A percentile compares a stretch with the other conserved stretches of the same genome.
Evolutionary conservation across 2,329 filamentous ascomycete genomes (phyloP).

Genomic region (Phyllosticta capitalensis): DNA sequence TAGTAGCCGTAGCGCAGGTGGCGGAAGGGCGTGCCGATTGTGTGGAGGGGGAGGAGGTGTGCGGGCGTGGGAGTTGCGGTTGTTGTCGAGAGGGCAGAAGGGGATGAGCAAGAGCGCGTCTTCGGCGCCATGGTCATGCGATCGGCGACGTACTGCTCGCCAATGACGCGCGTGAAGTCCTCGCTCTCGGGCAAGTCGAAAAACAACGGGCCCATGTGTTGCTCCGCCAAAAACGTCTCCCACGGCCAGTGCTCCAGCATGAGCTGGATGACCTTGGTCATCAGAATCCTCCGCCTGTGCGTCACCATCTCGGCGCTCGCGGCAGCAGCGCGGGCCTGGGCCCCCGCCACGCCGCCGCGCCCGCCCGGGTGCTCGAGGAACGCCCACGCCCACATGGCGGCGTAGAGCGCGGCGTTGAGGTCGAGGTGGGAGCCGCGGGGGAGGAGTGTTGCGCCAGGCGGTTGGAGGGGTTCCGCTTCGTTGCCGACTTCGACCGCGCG

Average conservation of each 20-base stretch:
- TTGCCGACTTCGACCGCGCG: slow-evolving; percentile 48
- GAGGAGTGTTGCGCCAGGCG: background rate
- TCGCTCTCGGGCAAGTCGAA: slow-evolving; percentile 43
- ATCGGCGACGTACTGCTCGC: slow-evolving; percentile 21
- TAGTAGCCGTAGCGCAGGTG: slow-evolving; percentile 73
- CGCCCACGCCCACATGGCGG: slow-evolving; percentile 59
- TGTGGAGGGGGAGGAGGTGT: slow-evolving; percentile 14
- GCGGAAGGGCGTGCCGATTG: slow-evolving; percentile 70
- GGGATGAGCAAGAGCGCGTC: no score
- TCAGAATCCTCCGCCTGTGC: slow-evolving; percentile 41
- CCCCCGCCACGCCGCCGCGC: slow-evolving; percentile 13
- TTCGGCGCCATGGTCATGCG: slow-evolving; percentile 46
- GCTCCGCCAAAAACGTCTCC: slow-evolving; percentile 62
- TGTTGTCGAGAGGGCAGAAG: no score
- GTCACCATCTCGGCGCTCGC: slow-evolving; percentile 15
- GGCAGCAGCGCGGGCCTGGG: no score
- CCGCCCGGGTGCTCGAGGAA: slow-evolving; percentile 29
- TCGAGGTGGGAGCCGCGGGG: slow-evolving; percentile 28
- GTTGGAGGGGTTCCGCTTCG: background rate
- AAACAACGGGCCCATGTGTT: slow-evolving; percentile 57
- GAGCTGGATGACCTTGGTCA: slow-evolving; percentile 56
- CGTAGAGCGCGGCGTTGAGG: slow-evolving; percentile 56
- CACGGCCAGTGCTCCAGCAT: slow-evolving; percentile 58
- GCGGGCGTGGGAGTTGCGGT: slow-evolving; percentile 18
- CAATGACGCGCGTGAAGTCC: slow-evolving; percentile 46